Conservation (phyloP, 495 filamentous ascomycete species). For the Aspergillus biplanus region DNA sequence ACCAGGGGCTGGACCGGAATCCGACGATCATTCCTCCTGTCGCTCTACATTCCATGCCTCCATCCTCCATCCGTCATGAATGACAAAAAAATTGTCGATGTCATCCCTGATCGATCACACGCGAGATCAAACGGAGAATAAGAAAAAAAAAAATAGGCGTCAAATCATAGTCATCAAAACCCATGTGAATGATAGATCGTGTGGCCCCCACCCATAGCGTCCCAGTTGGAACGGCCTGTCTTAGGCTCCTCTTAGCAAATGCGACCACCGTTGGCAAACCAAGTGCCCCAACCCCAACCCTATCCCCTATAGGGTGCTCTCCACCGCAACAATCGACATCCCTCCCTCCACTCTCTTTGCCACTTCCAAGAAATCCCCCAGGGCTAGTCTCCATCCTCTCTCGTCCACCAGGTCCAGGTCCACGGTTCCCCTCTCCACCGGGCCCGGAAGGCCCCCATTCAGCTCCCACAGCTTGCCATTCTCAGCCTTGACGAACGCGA, state of each 20-base stretch:
- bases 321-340: constrained; percentile 13
- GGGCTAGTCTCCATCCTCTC: constrained; percentile 62
- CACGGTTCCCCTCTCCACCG: constrained; percentile 68
- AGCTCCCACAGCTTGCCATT: constrained; percentile 76
- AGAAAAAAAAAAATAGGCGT: not conserved
- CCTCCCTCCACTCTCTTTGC: constrained; percentile 58
- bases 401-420: constrained; percentile 70
- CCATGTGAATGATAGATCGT: not conserved
- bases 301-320: not conserved
- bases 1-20: constrained; percentile 6
- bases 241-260: not conserved
- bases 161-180: not conserved
- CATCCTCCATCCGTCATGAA: not conserved
- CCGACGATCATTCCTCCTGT: constrained; percentile 3
- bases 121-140: not conserved
- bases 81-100: too few relatives aligned
- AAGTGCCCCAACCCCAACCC: too few relatives aligned
- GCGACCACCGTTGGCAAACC: too few relatives aligned
- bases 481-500: constrained; percentile 76
- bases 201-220: not conserved
- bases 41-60: not conserved
- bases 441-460: constrained; percentile 75
- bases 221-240: not conserved
- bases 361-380: constrained; percentile 61
- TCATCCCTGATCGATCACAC: not conserved